Conservation (phyloP, 2,329 filamentous ascomycete genomes). For the Ceratocystis cubensis region DNA sequence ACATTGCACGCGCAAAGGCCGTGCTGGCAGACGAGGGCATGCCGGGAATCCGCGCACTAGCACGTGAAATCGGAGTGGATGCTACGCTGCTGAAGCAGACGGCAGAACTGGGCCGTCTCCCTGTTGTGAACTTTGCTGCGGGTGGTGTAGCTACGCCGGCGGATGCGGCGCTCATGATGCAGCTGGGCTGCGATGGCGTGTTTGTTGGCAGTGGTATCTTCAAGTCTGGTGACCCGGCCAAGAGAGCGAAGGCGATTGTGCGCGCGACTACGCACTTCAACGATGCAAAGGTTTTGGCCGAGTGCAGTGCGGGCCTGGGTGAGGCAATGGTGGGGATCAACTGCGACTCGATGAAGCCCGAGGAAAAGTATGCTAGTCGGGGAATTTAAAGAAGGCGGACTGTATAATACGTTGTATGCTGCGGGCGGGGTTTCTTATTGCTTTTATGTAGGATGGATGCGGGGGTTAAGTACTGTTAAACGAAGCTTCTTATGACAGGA, state of each 20-base stretch:
- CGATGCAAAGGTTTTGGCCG: constrained; percentile 72
- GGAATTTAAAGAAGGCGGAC: constrained; percentile 54
- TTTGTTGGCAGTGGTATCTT: constrained; percentile 97
- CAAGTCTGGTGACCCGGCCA: constrained; percentile 82
- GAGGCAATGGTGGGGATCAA: constrained; percentile 98
- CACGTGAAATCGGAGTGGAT: constrained; percentile 69
- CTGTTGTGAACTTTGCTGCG: constrained; percentile 95
- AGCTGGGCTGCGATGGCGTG: constrained; percentile 92
- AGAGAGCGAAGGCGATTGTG: constrained; percentile 88
- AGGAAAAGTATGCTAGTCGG: constrained; percentile 70
- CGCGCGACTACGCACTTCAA: constrained; percentile 84
- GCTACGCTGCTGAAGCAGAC: constrained; percentile 73
- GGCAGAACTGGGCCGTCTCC: constrained; percentile 72
- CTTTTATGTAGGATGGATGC: background rate
- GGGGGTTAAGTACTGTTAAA: too few species aligned
- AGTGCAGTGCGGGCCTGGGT: constrained; percentile 79
- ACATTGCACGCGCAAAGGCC: constrained; percentile 69
- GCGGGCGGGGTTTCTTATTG: background rate
- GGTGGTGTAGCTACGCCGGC: constrained; percentile 99
- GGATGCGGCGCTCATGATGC: constrained; percentile 95
- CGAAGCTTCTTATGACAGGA: too few species aligned
- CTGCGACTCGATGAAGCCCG: constrained; percentile 60
- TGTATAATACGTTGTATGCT: background rate
- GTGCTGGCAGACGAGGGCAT: constrained; percentile 49
- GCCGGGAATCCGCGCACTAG: constrained; percentile 51